These are phyloP conservation scores for Clonostachys solani DNA, from an alignment of 2,329 filamentous ascomycete species.

Conservation along the genomic window DNA sequence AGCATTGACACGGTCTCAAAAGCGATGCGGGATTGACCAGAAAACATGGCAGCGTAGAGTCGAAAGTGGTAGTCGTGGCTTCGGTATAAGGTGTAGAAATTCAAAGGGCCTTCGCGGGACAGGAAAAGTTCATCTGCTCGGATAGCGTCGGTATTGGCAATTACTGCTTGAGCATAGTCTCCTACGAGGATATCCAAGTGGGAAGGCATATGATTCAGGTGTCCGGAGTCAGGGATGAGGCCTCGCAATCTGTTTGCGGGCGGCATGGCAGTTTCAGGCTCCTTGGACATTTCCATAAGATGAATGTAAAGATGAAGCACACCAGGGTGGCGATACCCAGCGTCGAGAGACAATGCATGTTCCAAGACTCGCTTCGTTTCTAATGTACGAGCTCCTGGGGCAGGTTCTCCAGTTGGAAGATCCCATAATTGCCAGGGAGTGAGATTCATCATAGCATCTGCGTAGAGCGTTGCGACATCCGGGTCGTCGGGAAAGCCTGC, in stretches of 20 bases:
- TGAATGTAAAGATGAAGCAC: constrained; percentile 74
- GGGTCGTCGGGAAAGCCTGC: constrained; percentile 30
- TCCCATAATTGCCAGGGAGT: constrained; percentile 41
- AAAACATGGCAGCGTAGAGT: constrained; percentile 76
- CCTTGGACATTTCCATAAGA: constrained; percentile 71
- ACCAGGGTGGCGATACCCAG: constrained; percentile 55
- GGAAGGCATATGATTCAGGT: constrained; percentile 72
- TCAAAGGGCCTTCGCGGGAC: constrained; percentile 50
- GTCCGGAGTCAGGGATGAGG: constrained; percentile 65
- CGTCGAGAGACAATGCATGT: constrained; percentile 7
- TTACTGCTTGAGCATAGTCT: constrained; percentile 63
- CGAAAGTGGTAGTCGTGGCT: constrained; percentile 72
- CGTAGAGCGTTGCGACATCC: constrained; percentile 28
- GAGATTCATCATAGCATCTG: constrained; percentile 42
- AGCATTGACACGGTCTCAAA: constrained; percentile 56
- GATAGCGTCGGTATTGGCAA: constrained; percentile 63
- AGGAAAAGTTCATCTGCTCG: constrained; percentile 65
- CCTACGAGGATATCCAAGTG: constrained; percentile 73
- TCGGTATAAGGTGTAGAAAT: constrained; percentile 76
- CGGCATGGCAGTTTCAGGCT: constrained; percentile 57
- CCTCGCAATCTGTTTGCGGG: constrained; percentile 58
- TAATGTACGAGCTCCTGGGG: constrained; percentile 8
- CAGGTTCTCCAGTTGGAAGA: constrained; percentile 19
- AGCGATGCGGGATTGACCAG: constrained; percentile 58
- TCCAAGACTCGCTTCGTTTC: constrained; percentile 10